These are phyloP conservation scores for Chalaropsis ovoidea DNA, from an alignment of 2,329 filamentous ascomycete genomes.

Conservation along the genomic window DNA sequence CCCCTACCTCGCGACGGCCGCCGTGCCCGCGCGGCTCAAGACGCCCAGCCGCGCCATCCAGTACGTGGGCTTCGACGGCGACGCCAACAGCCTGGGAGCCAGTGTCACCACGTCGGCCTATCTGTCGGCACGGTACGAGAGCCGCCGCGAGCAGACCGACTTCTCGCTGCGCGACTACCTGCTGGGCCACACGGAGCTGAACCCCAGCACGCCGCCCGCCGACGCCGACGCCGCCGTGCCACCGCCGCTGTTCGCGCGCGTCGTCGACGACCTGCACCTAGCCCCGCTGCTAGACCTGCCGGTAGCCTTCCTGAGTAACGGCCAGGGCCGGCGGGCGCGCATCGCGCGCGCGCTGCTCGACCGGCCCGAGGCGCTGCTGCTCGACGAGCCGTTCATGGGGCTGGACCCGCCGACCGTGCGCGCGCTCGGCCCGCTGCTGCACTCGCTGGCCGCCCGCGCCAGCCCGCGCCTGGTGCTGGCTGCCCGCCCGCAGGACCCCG, in stretches of 20 bases:
- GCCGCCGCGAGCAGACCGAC: conserved; percentile 72
- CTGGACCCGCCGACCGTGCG: conserved; percentile 74
- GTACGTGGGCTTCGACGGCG: conserved; percentile 83
- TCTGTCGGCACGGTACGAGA: conserved; percentile 83
- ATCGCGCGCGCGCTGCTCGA: conserved; percentile 78
- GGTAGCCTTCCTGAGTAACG: conserved; percentile 84
- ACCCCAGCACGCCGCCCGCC: conserved; percentile 44
- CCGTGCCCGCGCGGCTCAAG: conserved; percentile 46
- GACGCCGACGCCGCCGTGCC: conserved; percentile 42
- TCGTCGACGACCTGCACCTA: conserved; percentile 62
- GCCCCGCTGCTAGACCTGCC: conserved; percentile 63
- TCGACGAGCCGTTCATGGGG: conserved; percentile 95
- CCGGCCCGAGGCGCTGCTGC: conserved; percentile 67
- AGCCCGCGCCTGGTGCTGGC: conserved; percentile 66
- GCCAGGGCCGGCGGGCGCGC: conserved; percentile 74
- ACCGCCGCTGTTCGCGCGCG: conserved; percentile 44
- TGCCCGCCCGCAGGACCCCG: conserved; percentile 70
- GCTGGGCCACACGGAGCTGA: conserved; percentile 70
- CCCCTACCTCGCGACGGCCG: conserved; percentile 61
- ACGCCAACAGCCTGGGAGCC: conserved; percentile 47
- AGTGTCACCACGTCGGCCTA: conserved; percentile 63
- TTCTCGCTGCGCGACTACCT: conserved; percentile 76
- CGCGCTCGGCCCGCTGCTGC: conserved; percentile 60
- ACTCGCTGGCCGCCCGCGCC: conserved; percentile 54
- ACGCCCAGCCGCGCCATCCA: conserved; percentile 60